Conservation (phyloP, 176 grass and related monocot genomes). For the Triticum aestivum region DNA sequence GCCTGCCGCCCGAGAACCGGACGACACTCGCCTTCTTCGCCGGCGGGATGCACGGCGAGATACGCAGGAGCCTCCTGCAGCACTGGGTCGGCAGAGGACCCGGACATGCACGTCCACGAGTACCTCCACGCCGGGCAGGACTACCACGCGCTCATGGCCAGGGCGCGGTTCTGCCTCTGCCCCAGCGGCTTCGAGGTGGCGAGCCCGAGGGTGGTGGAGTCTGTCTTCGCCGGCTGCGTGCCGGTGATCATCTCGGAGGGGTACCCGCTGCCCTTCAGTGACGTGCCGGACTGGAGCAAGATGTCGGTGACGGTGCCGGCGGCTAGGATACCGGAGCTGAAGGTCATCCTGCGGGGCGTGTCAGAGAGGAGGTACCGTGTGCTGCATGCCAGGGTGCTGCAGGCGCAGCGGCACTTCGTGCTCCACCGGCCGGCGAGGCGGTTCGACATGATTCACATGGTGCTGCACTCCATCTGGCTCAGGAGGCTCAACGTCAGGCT, state of each 20-base stretch:
- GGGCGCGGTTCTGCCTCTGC: constrained; percentile 79
- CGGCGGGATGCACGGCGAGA: constrained; percentile 61
- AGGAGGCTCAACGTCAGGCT: constrained; percentile 79
- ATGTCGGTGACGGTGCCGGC: constrained; percentile 67
- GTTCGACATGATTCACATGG: constrained; percentile 84
- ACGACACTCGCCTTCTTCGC: constrained; percentile 85
- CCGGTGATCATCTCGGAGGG: constrained; percentile 73
- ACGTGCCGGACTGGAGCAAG: constrained; percentile 87
- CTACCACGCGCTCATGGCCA: constrained; percentile 65
- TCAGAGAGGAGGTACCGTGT: constrained; percentile 67
- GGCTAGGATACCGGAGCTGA: constrained; percentile 76
- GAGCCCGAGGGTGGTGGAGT: constrained; percentile 75
- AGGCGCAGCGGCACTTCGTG: constrained; percentile 71
- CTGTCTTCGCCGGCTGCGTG: constrained; percentile 69
- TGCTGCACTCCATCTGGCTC: constrained; percentile 90
- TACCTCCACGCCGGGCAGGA: constrained; percentile 63
- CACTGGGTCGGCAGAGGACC: constrained; percentile 65
- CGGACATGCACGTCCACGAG: constrained; percentile 56
- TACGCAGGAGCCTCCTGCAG: constrained; percentile 47
- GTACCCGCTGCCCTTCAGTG: constrained; percentile 71
- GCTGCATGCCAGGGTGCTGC: constrained; percentile 57
- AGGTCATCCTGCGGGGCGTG: constrained; percentile 49
- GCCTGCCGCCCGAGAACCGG: constrained; percentile 21
- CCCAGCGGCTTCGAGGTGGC: constrained; percentile 91
- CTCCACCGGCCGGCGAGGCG: constrained; percentile 58